These are phyloP conservation scores for Verticillium alfalfae DNA, from an alignment of 2,329 filamentous ascomycete species.

Conservation along the genomic window DNA sequence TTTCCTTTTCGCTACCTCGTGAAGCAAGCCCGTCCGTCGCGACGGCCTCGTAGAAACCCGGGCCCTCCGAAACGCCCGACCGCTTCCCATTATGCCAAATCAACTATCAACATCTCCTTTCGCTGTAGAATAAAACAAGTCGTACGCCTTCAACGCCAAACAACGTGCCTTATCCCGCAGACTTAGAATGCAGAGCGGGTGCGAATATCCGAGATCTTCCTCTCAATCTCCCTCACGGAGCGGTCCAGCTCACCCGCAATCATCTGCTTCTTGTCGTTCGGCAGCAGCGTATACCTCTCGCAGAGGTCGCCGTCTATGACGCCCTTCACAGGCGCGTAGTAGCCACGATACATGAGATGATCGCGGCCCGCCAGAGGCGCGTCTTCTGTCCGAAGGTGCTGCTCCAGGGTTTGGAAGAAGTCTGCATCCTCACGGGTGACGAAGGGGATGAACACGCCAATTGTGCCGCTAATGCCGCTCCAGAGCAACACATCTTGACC, in stretches of 20 bases:
- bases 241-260: constrained; percentile 91
- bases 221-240: constrained; percentile 86
- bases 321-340: constrained; percentile 94
- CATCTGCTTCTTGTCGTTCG: constrained; percentile 87
- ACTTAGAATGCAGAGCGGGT: constrained; percentile 51
- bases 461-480: constrained; percentile 89
- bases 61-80: neutral
- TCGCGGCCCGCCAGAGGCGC: constrained; percentile 86
- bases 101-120: too few relatives aligned
- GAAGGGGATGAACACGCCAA: constrained; percentile 91
- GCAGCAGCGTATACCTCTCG: constrained; percentile 79
- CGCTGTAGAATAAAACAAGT: neutral
- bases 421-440: constrained; percentile 88
- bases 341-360: constrained; percentile 91
- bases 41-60: neutral
- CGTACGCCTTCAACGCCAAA: neutral
- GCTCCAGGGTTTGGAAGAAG: constrained; percentile 93
- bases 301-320: constrained; percentile 96
- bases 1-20: neutral
- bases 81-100: too few relatives aligned
- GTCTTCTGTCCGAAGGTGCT: constrained; percentile 80
- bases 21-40: neutral
- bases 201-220: constrained; percentile 75
- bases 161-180: constrained; percentile 4
- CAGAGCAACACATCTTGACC: constrained; percentile 89